A percentile compares a stretch with the other conserved stretches of the same genome.
These are phyloP conservation scores for Hylodesmum podocarpum DNA, from an alignment of 306 rosid genomes.

Conservation along the genomic window DNA sequence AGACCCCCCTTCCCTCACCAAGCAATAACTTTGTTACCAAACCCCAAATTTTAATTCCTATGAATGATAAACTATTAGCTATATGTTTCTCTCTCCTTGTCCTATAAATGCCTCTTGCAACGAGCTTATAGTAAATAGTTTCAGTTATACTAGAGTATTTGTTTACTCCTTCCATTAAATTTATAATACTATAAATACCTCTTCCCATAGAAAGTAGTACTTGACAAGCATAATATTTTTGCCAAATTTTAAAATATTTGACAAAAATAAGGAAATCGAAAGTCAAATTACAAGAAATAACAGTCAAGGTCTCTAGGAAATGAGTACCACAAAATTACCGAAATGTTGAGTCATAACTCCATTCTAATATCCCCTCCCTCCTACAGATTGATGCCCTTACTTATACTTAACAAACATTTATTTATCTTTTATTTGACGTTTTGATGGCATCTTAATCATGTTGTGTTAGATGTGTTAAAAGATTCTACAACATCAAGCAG, in stretches of 20 bases:
- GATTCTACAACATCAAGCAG: background rate
- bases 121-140: background rate
- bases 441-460: background rate
- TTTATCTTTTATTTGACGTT: background rate
- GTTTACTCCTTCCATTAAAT: background rate
- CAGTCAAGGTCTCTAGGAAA: background rate
- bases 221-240: background rate
- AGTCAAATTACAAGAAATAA: background rate
- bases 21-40: no score
- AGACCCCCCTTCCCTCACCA: no score
- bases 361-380: no score
- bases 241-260: background rate
- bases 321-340: background rate
- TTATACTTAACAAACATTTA: background rate
- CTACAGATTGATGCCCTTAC: background rate
- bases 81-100: no score
- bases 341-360: background rate
- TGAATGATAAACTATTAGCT: no score
- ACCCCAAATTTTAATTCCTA: no score
- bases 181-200: no score
- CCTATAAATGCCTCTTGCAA: background rate
- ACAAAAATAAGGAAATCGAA: background rate
- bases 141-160: background rate
- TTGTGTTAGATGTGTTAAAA: background rate
- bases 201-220: no score